Base-by-base conservation (phyloP, 257 asterid genomes). In the Plantago major region DNA sequence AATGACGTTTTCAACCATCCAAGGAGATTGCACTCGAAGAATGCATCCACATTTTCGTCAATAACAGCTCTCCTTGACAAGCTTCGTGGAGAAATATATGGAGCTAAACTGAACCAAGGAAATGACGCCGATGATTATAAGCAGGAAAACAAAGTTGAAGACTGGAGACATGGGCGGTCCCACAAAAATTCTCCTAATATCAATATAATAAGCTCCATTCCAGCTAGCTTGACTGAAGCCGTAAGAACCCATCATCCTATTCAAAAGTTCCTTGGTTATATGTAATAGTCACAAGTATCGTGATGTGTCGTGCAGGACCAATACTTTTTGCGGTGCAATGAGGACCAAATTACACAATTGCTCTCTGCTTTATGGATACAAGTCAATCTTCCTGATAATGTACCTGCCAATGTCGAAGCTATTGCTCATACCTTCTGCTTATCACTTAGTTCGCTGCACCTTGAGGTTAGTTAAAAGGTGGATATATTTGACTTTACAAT, bases 381-480 rank as follows among this genome's bases (percentile, higher is more conserved):
- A 82, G 80, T 86, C 68, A 82, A 71, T 75, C 84, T 83, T 75
- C 81, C 86, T 40, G 89, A 93, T 74, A 93, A 89, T 72, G 52
- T 71, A 43, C 99, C 99, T 55, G 82, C 95, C 63, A 89, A 93
- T 77, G 60, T 87, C 51, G 99, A 89, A 87, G 94, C 97, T 58
- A 80, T 89, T 10, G 85, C 96, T n/a, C 96, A 87, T 82, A 83
- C 99, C 40, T 93, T 93, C 85, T 89, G 89, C 74, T 74, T 84
- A 59, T 79, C 86, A 14, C 85, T 89, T 13, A 67, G 83, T 67
- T 79, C 93, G 17, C 77, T 85, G 3, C 85, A 82, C 64, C 73
- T 80, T 54, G 87, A 77, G 96, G 99, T 93, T 53, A 71, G 30
- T 52, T 56, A 67, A 48, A 55, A 56, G 22, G 16, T 18, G n/a